Percentiles rank a stretch among this genome's conserved stretches.
Evolutionary conservation across 495 filamentous ascomycete species (phyloP).

Genomic region (Neurospora sp.): DNA sequence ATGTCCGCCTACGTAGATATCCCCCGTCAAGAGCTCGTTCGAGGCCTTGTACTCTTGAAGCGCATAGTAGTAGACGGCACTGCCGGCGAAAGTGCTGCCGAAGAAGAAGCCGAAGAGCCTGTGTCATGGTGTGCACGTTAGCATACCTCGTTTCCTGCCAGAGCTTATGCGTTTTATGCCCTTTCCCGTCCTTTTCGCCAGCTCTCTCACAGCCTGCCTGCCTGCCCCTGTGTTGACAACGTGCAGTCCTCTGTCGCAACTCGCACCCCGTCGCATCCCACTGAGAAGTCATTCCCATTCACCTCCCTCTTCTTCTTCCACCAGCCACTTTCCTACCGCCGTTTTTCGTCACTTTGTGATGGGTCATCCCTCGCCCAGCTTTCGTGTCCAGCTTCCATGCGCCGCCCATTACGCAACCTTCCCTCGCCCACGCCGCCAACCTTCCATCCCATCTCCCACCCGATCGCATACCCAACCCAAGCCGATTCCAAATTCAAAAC

Average conservation of each 20-base stretch:
- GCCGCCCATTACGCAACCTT: too few relatives aligned
- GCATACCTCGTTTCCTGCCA: not conserved
- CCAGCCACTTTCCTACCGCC: too few relatives aligned
- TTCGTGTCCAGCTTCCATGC: too few relatives aligned
- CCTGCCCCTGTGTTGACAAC: not conserved
- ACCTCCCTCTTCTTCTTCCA: not conserved
- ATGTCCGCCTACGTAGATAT: conserved; percentile 72
- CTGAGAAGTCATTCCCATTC: not conserved
- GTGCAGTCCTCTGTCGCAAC: not conserved
- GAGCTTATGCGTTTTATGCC: not conserved
- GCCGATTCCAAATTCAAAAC: not conserved
- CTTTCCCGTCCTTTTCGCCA: not conserved
- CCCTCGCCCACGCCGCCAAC: too few relatives aligned
- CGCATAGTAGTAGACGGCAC: conserved; percentile 80
- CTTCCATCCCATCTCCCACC: not conserved
- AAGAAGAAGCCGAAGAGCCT: conserved; percentile 92
- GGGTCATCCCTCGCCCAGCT: too few relatives aligned
- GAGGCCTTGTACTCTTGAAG: conserved; percentile 86
- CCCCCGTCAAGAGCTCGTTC: conserved; percentile 89
- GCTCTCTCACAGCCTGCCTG: not conserved
- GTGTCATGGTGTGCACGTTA: not conserved
- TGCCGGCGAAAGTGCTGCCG: conserved; percentile 69
- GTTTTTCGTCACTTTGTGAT: too few relatives aligned
- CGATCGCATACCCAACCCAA: not conserved
- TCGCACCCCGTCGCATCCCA: not conserved